Base-by-base conservation (phyloP, 306 rosid species). In the Potentilla sterilis region DNA sequence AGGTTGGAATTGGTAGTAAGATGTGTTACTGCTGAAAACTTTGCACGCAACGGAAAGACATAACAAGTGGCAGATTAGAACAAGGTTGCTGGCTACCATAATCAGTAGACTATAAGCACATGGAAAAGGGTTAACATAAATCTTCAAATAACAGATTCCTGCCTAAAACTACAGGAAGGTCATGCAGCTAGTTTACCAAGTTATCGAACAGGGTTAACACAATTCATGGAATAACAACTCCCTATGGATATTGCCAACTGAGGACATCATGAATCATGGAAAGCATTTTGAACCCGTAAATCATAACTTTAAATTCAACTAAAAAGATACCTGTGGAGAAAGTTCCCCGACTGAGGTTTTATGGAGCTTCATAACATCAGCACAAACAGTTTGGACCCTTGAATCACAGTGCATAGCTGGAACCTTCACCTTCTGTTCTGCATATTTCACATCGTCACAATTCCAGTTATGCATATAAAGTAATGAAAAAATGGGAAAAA, bases 361-460 rank as follows among this genome's bases (percentile, higher is more conserved):
- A 14, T 96, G 83, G 70, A 95, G 88, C 21, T 79, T 84, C 89
- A 86, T 87, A 42, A 90, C 93, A 77, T 95, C 97, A 68, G 97
- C 96, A 32, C 84, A 83, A 76, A 92, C 40, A 63, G 97, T 90
- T 52, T 78, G 81, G 70, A 92, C 97, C 79, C 99, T 88, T 4
- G 93, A 84, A 75, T 95, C 97, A 75, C 99, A 95, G 38, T 87
- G 87, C 71, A 80, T 78, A 77, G 87, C 81, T 52, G 98, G 99
- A 67, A 85, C 84, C 87, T 90, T 95, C 55, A 90, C 91, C 88
- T 92, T 95, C 93, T 90, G 96, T 78, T 85, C 87, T 89, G 87
- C 83, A 89, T 18, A 83, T 75, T 28, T 77, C 83, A 80, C 51
- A 80, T 71, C 74, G 55, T 65, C 37, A 67, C 46, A 76, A 18